phyloP scores from a whole-genome alignment of 257 asterid species.

The Rhazya stricta region DNA sequence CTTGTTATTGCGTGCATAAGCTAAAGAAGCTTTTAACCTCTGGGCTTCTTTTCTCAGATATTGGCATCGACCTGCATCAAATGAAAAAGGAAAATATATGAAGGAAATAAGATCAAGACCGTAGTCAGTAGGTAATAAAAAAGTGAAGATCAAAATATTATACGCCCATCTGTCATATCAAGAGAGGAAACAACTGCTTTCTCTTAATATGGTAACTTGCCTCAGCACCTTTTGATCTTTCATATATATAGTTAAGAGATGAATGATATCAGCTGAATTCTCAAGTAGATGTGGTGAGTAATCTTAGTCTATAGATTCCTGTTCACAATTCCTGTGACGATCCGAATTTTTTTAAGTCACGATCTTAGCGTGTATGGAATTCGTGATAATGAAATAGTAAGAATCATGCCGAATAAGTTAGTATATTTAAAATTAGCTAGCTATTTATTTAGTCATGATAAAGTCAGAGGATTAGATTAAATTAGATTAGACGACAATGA shows the following conservation, averaged over 20 bases:
- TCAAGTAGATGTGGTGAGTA: neutral
- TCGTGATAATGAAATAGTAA: no score
- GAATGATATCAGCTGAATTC: neutral
- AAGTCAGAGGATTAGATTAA: no score
- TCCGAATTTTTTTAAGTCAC: no score
- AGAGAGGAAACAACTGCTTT: neutral
- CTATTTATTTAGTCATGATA: no score
- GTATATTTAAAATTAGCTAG: no score
- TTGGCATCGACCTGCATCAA: slow-evolving; percentile 51
- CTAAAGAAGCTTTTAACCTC: slow-evolving; percentile 38
- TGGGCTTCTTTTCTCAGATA: slow-evolving; percentile 51
- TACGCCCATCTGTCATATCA: neutral
- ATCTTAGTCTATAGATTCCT: neutral
- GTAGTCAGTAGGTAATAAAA: neutral
- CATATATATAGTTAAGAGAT: no score
- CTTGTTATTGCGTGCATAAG: slow-evolving; percentile 25
- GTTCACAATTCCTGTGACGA: neutral
- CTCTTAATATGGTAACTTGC: neutral
- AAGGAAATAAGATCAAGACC: neutral
- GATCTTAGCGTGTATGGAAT: no score
- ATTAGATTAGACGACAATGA: no score
- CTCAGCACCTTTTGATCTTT: no score
- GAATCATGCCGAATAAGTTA: no score
- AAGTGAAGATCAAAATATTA: neutral
- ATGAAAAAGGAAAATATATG: neutral